Percentiles rank a stretch among this genome's conserved stretches.
phyloP scores from a whole-genome alignment of 768 basidiomycete genomes.

The Rhodotorula sphaerocarpa region DNA sequence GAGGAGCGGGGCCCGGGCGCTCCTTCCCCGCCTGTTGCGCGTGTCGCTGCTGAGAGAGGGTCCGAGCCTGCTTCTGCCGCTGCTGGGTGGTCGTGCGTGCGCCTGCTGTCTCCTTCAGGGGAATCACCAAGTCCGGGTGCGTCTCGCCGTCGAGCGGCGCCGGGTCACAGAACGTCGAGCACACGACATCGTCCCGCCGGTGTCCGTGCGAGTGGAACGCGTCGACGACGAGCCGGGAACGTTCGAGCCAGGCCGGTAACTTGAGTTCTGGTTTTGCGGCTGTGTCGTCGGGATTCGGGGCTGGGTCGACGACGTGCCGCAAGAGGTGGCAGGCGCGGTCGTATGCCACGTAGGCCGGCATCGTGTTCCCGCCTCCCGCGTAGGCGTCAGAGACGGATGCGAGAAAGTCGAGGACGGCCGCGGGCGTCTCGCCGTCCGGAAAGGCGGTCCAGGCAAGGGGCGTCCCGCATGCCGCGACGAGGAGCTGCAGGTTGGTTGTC shows the following conservation, averaged over 20 bases:
- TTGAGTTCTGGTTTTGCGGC: no score
- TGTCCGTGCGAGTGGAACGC: constrained; percentile 21
- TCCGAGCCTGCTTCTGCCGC: no score
- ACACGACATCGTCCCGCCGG: constrained; percentile 6
- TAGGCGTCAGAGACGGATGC: background rate
- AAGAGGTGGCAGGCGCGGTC: constrained; percentile 29
- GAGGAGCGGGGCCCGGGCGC: no score
- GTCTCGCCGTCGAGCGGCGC: constrained; percentile 15
- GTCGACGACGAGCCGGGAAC: constrained; percentile 16
- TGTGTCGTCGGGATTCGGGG: no score
- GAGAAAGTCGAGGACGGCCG: constrained; percentile 15
- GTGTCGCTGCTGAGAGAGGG: no score
- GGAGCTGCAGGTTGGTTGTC: constrained; percentile 11
- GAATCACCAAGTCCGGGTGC: constrained; percentile 20
- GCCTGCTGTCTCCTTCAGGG: no score
- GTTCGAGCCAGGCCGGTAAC: background rate
- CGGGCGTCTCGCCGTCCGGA: background rate
- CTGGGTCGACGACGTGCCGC: background rate
- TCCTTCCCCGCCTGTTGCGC: no score
- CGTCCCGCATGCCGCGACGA: constrained; percentile 13
- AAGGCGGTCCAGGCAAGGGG: constrained; percentile 21
- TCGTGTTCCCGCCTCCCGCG: background rate
- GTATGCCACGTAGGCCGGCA: constrained; percentile 31
- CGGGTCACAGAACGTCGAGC: constrained; percentile 21
- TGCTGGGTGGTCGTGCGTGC: no score